Percentiles rank a stretch among this genome's conserved stretches.
Conservation (phyloP, 2,329 filamentous ascomycete genomes). For the Myotisia sp. region DNA sequence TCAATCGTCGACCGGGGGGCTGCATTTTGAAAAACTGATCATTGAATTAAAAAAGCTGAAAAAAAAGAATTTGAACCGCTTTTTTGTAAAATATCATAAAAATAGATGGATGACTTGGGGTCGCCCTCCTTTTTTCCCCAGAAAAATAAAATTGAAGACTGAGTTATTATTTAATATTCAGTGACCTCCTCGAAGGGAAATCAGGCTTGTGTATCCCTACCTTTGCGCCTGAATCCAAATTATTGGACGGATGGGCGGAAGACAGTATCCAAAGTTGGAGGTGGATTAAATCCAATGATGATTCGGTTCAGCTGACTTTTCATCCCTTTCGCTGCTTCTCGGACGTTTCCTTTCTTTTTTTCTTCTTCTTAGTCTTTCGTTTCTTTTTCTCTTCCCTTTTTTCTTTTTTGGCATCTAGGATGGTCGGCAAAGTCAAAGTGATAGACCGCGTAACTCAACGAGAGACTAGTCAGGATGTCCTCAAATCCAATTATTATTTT, state of each 20-base stretch:
- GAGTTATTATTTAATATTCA: too few relatives aligned
- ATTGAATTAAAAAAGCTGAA: too few relatives aligned
- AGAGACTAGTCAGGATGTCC: too few relatives aligned
- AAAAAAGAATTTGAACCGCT: too few relatives aligned
- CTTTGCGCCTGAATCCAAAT: conserved; percentile 5
- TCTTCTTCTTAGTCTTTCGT: conserved; percentile 7
- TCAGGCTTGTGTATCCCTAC: conserved; percentile 12
- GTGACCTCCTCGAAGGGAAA: too few relatives aligned
- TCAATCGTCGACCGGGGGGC: too few relatives aligned
- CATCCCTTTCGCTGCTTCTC: conserved; percentile 7
- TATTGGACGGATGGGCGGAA: conserved; percentile 13
- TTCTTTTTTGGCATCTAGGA: conserved; percentile 3
- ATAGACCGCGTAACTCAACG: conserved; percentile 1
- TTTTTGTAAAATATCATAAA: too few relatives aligned
- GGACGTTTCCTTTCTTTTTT: conserved; percentile 6
- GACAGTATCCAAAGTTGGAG: conserved; percentile 11
- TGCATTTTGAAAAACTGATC: too few relatives aligned
- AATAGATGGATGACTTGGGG: too few relatives aligned
- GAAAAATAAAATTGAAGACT: conserved; percentile 8
- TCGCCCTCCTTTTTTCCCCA: too few relatives aligned
- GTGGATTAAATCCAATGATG: conserved; percentile 11
- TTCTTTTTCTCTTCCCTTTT: conserved; percentile 6
- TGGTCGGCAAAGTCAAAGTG: not conserved
- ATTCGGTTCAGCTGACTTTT: conserved; percentile 9
- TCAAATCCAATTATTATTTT: too few relatives aligned